Evolutionary conservation across 2,329 filamentous ascomycete genomes (phyloP).

Genomic region (Aspergillus tubingensis): DNA sequence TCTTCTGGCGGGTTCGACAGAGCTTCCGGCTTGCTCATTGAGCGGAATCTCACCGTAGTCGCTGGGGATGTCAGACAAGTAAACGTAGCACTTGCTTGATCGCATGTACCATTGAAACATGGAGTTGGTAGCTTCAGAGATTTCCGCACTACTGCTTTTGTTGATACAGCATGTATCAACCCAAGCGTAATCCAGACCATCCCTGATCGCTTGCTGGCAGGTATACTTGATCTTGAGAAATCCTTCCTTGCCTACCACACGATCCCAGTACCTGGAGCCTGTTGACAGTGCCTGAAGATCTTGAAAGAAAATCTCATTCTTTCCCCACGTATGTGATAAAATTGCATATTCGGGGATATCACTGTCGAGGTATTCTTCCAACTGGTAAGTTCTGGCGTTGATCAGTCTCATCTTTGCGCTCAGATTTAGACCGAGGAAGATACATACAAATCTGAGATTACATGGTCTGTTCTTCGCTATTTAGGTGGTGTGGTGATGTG

Average conservation of each 20-base stretch:
- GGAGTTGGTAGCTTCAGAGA: slow-evolving; percentile 25
- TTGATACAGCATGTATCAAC: not conserved
- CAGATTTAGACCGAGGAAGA: not conserved
- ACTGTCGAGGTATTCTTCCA: not conserved
- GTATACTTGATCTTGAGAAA: not conserved
- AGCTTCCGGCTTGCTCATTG: not conserved
- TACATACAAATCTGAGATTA: not conserved
- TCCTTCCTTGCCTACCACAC: not conserved
- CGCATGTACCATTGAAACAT: slow-evolving; percentile 25
- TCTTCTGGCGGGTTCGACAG: not conserved
- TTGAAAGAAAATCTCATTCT: not conserved
- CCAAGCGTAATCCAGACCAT: not conserved
- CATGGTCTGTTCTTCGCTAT: not conserved
- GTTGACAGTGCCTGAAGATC: not conserved
- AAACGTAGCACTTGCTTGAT: slow-evolving; percentile 21
- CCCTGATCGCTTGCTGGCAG: not conserved
- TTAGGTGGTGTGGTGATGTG: not conserved
- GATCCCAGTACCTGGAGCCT: not conserved
- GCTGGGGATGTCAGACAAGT: slow-evolving; percentile 15
- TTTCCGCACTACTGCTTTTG: not conserved
- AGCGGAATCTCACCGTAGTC: not conserved
- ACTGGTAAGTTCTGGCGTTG: not conserved
- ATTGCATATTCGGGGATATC: not conserved
- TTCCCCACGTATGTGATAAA: not conserved
- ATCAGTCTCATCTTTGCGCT: not conserved